These are phyloP conservation scores for Rhizopogon rudus DNA, from an alignment of 768 basidiomycete species.

Conservation along the genomic window DNA sequence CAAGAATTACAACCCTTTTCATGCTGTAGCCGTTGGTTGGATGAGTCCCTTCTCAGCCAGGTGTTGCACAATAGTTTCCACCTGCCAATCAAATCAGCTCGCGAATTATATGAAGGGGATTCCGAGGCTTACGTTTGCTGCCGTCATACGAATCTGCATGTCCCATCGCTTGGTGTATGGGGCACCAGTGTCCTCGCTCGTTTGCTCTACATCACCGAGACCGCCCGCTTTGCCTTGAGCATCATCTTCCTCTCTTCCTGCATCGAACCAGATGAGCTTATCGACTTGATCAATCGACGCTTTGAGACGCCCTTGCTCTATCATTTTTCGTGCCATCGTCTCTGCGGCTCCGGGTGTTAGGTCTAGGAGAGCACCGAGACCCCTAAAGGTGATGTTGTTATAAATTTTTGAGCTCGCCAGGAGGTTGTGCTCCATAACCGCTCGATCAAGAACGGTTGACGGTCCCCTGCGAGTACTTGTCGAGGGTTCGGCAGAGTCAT, in stretches of 20 bases:
- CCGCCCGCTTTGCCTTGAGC: constrained; percentile 95
- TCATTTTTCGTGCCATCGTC: constrained; percentile 97
- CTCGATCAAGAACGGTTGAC: constrained; percentile 92
- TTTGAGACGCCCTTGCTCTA: constrained; percentile 91
- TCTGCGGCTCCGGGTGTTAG: constrained; percentile 91
- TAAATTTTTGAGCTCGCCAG: constrained; percentile 96
- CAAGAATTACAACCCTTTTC: constrained; percentile 4
- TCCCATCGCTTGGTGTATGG: constrained; percentile 97
- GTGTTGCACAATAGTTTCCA: constrained; percentile 84
- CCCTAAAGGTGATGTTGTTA: constrained; percentile 93
- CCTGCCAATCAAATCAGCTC: constrained; percentile 36
- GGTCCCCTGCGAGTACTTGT: constrained; percentile 84
- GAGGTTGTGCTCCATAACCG: constrained; percentile 98
- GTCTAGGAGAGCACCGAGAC: constrained; percentile 87
- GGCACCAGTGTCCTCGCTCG: constrained; percentile 82
- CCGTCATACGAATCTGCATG: constrained; percentile 83
- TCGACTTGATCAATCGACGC: constrained; percentile 97
- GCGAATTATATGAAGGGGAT: background rate
- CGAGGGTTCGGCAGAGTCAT: constrained; percentile 47
- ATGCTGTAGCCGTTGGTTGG: constrained; percentile 24
- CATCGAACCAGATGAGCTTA: constrained; percentile 91
- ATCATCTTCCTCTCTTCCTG: constrained; percentile 79
- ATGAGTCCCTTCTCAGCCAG: constrained; percentile 70
- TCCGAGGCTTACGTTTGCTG: constrained; percentile 63
- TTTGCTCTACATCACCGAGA: constrained; percentile 81